Base-by-base conservation (phyloP, 345 rosid genomes). In the Psidium friedrichsthalianum region DNA sequence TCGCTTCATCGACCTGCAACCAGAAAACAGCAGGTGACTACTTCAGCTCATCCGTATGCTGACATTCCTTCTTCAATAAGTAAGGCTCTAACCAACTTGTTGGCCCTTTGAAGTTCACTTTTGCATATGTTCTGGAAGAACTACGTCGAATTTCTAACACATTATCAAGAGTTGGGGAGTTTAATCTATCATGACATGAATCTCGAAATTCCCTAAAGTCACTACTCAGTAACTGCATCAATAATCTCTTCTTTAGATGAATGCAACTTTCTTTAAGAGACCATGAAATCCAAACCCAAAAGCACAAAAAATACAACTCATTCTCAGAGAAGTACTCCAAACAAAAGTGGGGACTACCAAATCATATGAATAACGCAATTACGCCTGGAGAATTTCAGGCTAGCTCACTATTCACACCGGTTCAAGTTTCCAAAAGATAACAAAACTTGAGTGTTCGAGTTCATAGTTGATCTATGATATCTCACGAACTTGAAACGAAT, bases 1-100 rank as follows among this genome's bases (percentile, higher is more conserved):
- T 78, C 83, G 89, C 97, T 86, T 90, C 93, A 86, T 90, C 97
- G 0, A 93, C 98, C 99, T 97, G 92, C 85, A 82, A 64, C 54
- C 51, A 55, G 56, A 13, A 74, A 83, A 86, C 84, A 54, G 56
- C 57, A 4, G 3, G 80, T 0, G 47, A 69, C 80, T 69, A 36
- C 80, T 69, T 69, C 80, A 32, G 25, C 80, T 36, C 1, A 36
- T 36, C 80, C 25, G 47, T 1, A 36, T 18, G 3, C 80, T 36
- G 47, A 36, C 80, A 42, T 36, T 42, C 80, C 47, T 69, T 18
- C 78, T 4, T 69, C 5, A 69, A 36, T 20, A 69, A 1, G 76
- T 0, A n/a, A 27, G 27, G 76, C 76, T 64, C 36, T 32, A 64
- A 64, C 76, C 44, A 64, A 64, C 32, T 1, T 7, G 24, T 16